Evolutionary conservation across 2,329 filamentous ascomycete species (phyloP), one percentile per base, ranked within the genome.

Genomic region (Rhinocladiella mackenziei): DNA sequence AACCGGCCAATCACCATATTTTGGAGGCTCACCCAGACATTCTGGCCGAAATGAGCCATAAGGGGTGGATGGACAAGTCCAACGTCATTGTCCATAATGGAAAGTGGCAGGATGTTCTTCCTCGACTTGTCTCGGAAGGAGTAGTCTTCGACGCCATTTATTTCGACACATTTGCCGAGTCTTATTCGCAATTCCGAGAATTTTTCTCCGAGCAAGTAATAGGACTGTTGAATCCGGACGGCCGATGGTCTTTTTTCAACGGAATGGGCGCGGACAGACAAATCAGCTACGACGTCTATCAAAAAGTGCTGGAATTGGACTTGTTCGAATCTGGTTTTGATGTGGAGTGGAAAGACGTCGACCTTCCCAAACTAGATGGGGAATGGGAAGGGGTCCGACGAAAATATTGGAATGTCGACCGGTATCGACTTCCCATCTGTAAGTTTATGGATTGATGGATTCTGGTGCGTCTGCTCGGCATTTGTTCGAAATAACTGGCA

Each of bases 141-240:
- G 76, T 84, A 58, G 69, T 80, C 9, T 89, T 91, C 60, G 86
- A 94, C 61, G 86, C 84, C 19, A 87, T 98, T 56, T 98, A 97
- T 71, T 97, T 96, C 60, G 92, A 98, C 62, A 98, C 92, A 0
- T 97, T 97, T 64, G 92, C 89, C 5, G 92, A 98, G 68, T 86
- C 92, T 53, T 98, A 97, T 66, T 73, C 74, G 2, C 86, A 91
- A 62, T 78, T 97, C 19, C 83, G 84, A 34, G 74, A 81, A 48
- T 96, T 97, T 70, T 95, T 97, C 63, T 83, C 78, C 2, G 92
- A 97, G 63, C 81, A 84, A 56, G 82, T 97, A 8, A 86, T 92
- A 22, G 83, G 80, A 0, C 65, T 97, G 41, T 70, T 98, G 33
- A 82, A 86, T 55, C 71, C 75, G 15, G 67, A 76, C 18, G 76